These are phyloP conservation scores for Suillus ampliporus DNA, from an alignment of 768 basidiomycete species.

Conservation along the genomic window DNA sequence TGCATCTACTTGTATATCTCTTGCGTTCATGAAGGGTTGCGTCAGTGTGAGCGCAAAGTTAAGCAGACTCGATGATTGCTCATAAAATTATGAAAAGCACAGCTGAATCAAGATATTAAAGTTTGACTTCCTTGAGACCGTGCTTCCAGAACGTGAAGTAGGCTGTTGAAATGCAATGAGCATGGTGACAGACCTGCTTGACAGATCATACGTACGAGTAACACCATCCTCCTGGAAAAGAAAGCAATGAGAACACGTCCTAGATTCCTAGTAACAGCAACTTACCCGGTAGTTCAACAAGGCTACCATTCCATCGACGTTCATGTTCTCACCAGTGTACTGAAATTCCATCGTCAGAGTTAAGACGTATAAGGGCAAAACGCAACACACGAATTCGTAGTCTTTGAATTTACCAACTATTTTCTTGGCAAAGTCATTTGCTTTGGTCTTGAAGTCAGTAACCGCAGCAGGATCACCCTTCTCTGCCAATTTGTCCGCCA, in stretches of 20 bases:
- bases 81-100: slow-evolving; percentile 7
- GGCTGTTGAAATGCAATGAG: slow-evolving; percentile 48
- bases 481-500: slow-evolving; percentile 70
- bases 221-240: slow-evolving; percentile 68
- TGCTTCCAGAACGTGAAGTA: slow-evolving; percentile 97
- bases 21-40: not conserved
- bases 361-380: too few species aligned
- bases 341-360: slow-evolving; percentile 31
- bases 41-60: not conserved
- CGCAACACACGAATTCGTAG: slow-evolving; percentile 80
- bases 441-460: slow-evolving; percentile 81
- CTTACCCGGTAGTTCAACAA: slow-evolving; percentile 92
- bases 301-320: slow-evolving; percentile 92
- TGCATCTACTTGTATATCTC: not conserved
- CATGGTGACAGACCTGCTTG: not conserved
- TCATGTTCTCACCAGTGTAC: slow-evolving; percentile 78
- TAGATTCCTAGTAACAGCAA: slow-evolving; percentile 2
- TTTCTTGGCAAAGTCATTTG: slow-evolving; percentile 82
- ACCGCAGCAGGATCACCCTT: slow-evolving; percentile 61
- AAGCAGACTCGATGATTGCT: not conserved
- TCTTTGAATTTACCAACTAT: slow-evolving; percentile 90
- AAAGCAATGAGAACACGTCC: slow-evolving; percentile 16
- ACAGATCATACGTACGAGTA: slow-evolving; percentile 64
- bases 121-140: slow-evolving; percentile 83
- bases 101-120: slow-evolving; percentile 44